Evolutionary conservation across 371 early-diverging fungal genomes (phyloP).

Genomic region (Mortierella sp.): DNA sequence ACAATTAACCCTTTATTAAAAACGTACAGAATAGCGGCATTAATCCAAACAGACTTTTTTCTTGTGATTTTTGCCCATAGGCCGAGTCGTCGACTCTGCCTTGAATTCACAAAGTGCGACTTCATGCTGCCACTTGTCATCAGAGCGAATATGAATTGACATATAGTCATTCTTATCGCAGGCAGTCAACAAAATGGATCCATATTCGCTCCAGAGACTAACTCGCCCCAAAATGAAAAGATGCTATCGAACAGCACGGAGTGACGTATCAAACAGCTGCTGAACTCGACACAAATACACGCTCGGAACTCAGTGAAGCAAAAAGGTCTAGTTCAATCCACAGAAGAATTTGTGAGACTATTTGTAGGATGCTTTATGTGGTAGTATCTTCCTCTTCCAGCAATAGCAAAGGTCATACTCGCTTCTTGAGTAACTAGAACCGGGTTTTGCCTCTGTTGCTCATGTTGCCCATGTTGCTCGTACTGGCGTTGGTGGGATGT

Average conservation of each 20-base stretch:
- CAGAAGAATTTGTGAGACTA: constrained; percentile 1
- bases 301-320: neutral
- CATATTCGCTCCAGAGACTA: constrained; percentile 23
- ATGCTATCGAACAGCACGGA: too few species aligned
- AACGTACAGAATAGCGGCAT: constrained; percentile 13
- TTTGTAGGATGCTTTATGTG: neutral
- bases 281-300: too few species aligned
- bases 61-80: constrained; percentile 17
- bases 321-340: constrained; percentile 4
- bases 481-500: constrained; percentile 1
- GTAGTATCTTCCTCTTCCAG: neutral
- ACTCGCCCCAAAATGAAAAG: constrained; percentile 17
- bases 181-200: constrained; percentile 10
- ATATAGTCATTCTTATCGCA: constrained; percentile 24
- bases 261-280: too few species aligned
- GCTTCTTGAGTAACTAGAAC: constrained; percentile 2
- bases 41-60: constrained; percentile 3
- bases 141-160: constrained; percentile 18
- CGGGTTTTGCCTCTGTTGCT: neutral
- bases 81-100: constrained; percentile 5
- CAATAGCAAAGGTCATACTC: neutral
- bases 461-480: neutral
- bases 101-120: constrained; percentile 16
- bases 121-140: constrained; percentile 12
- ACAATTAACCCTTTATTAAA: too few species aligned